phyloP scores from a whole-genome alignment of 2,329 filamentous ascomycete species.

The Alternaria novae-zelandiae region DNA sequence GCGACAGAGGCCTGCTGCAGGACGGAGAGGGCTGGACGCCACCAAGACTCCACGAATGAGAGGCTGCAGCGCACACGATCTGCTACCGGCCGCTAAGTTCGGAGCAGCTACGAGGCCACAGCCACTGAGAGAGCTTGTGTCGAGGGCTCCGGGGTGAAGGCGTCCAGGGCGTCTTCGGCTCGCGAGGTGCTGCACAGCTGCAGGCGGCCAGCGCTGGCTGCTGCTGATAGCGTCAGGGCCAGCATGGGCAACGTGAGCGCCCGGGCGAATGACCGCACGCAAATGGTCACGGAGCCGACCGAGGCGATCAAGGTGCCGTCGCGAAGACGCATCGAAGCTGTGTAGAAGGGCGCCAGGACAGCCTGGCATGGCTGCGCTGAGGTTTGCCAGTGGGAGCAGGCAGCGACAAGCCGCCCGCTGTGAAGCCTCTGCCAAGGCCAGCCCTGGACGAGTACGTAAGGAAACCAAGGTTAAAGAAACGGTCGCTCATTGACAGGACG shows the following conservation, averaged over 20 bases:
- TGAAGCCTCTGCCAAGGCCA: slow-evolving; percentile 30
- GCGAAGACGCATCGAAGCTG: slow-evolving; percentile 46
- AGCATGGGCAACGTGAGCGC: slow-evolving; percentile 17
- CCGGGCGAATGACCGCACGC: slow-evolving; percentile 30
- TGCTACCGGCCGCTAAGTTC: slow-evolving; percentile 43
- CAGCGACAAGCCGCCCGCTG: slow-evolving; percentile 32
- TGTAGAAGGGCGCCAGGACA: slow-evolving; percentile 31
- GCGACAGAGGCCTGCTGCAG: slow-evolving; percentile 39
- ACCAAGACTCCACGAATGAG: slow-evolving; percentile 37
- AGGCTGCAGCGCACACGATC: slow-evolving; percentile 28
- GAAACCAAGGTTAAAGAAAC: slow-evolving; percentile 9
- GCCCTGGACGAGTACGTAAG: slow-evolving; percentile 15
- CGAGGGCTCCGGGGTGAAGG: slow-evolving; percentile 20
- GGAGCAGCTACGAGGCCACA: slow-evolving; percentile 35
- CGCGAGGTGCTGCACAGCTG: slow-evolving; percentile 30
- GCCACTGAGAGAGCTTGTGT: slow-evolving; percentile 36
- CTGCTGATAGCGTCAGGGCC: slow-evolving; percentile 40
- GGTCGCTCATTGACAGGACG: slow-evolving; percentile 10
- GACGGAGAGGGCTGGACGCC: slow-evolving; percentile 45
- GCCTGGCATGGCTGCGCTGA: slow-evolving; percentile 23
- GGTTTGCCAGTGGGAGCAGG: slow-evolving; percentile 25
- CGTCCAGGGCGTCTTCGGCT: slow-evolving; percentile 34
- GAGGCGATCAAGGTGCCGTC: slow-evolving; percentile 33
- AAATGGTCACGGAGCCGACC: slow-evolving; percentile 42
- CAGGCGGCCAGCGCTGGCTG: slow-evolving; percentile 27